Percentiles rank a stretch among this genome's conserved stretches.
Evolutionary conservation across 1,284 basidiomycete genomes (phyloP).

Genomic region (Ustilago curta): DNA sequence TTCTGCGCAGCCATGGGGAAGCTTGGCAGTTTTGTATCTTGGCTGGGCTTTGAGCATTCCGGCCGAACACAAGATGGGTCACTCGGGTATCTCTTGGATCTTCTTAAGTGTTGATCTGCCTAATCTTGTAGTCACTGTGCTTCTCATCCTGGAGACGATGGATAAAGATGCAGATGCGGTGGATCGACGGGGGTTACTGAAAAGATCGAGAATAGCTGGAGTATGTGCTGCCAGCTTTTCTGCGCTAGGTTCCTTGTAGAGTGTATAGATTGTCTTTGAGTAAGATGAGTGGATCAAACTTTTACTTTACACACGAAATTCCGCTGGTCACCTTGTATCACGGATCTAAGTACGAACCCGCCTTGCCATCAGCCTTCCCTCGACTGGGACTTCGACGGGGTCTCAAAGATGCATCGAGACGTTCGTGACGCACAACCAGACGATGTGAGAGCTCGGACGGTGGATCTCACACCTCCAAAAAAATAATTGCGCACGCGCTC

Average conservation of each 20-base stretch:
- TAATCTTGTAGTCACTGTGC: conserved; percentile 40
- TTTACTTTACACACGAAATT: too few species aligned
- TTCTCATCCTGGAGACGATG: conserved; percentile 55
- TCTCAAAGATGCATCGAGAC: neutral
- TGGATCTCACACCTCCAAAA: conserved; percentile 4
- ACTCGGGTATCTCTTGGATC: conserved; percentile 54
- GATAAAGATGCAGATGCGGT: conserved; percentile 55
- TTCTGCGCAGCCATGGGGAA: conserved; percentile 72
- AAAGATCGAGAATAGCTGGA: conserved; percentile 31
- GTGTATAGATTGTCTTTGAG: too few species aligned
- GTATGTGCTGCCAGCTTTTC: conserved; percentile 4
- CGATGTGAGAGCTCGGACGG: neutral
- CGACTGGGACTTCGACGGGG: neutral
- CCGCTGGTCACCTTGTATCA: neutral
- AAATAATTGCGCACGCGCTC: conserved; percentile 5
- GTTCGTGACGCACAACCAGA: neutral
- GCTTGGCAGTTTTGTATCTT: conserved; percentile 71
- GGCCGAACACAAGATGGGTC: conserved; percentile 31
- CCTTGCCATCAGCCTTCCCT: neutral
- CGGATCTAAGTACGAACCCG: neutral
- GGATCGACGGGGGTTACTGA: conserved; percentile 50
- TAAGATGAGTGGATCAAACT: too few species aligned
- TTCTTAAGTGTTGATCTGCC: conserved; percentile 53
- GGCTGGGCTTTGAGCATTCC: conserved; percentile 62
- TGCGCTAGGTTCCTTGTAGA: neutral